Evolutionary conservation across 495 filamentous ascomycete species (phyloP).

Genomic region (Extremus antarcticus): DNA sequence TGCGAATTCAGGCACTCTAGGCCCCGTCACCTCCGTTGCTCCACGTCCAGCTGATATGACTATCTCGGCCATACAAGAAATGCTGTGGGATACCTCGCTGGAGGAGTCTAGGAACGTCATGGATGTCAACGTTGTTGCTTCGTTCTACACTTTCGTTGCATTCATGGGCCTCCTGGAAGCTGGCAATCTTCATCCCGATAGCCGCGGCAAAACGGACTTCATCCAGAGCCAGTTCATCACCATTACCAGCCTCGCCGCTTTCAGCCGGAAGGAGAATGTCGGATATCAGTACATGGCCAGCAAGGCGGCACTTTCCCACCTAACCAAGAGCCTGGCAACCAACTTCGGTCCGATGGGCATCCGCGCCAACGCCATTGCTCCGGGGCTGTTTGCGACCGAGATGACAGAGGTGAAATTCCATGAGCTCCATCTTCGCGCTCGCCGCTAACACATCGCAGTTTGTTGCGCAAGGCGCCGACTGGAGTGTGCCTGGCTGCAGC

Average conservation of each 20-base stretch:
- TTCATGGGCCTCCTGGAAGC: conserved; percentile 34
- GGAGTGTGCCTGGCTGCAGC: conserved; percentile 48
- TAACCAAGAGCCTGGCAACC: conserved; percentile 25
- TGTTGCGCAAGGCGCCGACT: conserved; percentile 32
- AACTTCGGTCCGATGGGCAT: conserved; percentile 23
- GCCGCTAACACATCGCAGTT: not conserved
- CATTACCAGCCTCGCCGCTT: conserved; percentile 20
- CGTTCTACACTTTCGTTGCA: conserved; percentile 31
- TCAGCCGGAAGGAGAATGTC: conserved; percentile 16
- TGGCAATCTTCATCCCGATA: conserved; percentile 20
- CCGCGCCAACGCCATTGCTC: conserved; percentile 10
- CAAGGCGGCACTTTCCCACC: conserved; percentile 23
- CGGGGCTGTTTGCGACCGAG: conserved; percentile 37
- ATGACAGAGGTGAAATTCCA: conserved; percentile 28
- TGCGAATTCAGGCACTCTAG: conserved; percentile 12
- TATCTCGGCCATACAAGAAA: conserved; percentile 9
- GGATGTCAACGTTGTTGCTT: conserved; percentile 29
- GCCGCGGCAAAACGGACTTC: conserved; percentile 12
- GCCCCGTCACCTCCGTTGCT: conserved; percentile 1
- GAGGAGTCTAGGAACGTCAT: conserved; percentile 19
- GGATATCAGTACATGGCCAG: conserved; percentile 25
- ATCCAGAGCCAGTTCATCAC: conserved; percentile 27
- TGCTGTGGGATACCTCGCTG: conserved; percentile 1
- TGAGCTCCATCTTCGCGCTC: not conserved
- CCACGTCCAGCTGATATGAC: not conserved